phyloP scores from a whole-genome alignment of 164 flowering plant genomes.

The Macadamia tetraphylla region DNA sequence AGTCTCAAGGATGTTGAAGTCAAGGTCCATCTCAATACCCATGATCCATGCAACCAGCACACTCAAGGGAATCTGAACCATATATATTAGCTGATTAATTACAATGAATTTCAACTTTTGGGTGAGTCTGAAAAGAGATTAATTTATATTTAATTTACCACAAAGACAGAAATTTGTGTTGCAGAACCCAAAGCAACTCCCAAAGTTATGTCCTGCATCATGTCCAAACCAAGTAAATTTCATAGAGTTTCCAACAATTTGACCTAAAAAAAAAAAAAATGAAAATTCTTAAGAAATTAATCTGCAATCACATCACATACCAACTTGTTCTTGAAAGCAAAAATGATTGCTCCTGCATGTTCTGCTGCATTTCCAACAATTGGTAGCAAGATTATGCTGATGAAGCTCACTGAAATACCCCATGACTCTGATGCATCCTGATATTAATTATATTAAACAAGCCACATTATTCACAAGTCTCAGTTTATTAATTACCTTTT shows the following conservation, averaged over 20 bases:
- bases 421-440: constrained; percentile 81
- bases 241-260: too few species aligned
- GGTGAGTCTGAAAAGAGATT: not conserved
- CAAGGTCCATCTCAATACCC: constrained; percentile 71
- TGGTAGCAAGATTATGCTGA: constrained; percentile 90
- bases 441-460: not conserved
- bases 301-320: constrained; percentile 29
- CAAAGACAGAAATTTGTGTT: constrained; percentile 89
- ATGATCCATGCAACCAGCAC: constrained; percentile 70
- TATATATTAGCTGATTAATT: not conserved
- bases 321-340: constrained; percentile 87
- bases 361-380: constrained; percentile 98
- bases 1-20: constrained; percentile 66
- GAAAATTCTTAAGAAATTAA: too few species aligned
- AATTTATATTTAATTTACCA: constrained; percentile 37
- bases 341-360: constrained; percentile 87
- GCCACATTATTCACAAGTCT: not conserved
- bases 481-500: not conserved
- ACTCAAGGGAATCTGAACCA: constrained; percentile 64
- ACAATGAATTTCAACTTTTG: not conserved
- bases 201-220: constrained; percentile 74
- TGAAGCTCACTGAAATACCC: constrained; percentile 85
- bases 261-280: too few species aligned
- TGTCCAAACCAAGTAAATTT: too few species aligned
- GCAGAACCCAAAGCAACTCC: constrained; percentile 95